Evolutionary conservation across 805 yeast species (phyloP), one percentile per base, ranked within the genome.

Genomic region (Myxozyma udenii): DNA sequence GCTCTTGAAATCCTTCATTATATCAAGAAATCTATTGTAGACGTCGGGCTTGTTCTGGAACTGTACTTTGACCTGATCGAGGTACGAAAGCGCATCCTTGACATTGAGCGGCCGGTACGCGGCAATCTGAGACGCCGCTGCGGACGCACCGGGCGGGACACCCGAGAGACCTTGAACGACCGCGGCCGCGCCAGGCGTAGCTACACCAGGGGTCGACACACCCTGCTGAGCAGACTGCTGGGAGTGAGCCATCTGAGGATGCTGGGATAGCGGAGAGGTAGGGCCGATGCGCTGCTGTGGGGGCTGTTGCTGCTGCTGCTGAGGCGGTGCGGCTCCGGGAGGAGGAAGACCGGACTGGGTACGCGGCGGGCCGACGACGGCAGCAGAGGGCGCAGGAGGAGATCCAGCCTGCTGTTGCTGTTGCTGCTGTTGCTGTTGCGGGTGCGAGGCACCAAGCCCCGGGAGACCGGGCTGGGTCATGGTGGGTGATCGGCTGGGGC

Each of bases 1-100:
- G 48, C 95, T 84, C 74, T 95, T 95, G 74, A 93, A 95, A 67
- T 95, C 99, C 73, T 95, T 95, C 99, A 93, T 93, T 59, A 93
- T 91, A 67, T 93, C 99, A 65, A 93, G 76, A 65, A 95, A 93
- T 68, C 87, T 89, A 69, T 93, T 93, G 75, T 93, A 93, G 39
- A 93, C 95, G 63, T 90, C 97, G 0, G 98, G 95, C 71, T 91
- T 95, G 60, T 83, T 79, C 68, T 80, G 85, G 70, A 93, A 93
- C 68, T 90, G 97, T 44, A 84, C 78, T 70, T 93, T 93, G 46
- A 93, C 98, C 70, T 90, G 96, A 67, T 95, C 98, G 61, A 93
- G 78, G 66, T 95, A 93, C 7, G 96, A 83, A 60, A 93, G 75
- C 4, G 99, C 99, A 69, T 93, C 99, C 66, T 87, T 88, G 45